Base-by-base conservation (phyloP, 352 stramenopile genomes). In the Globisporangium sylvaticum region DNA sequence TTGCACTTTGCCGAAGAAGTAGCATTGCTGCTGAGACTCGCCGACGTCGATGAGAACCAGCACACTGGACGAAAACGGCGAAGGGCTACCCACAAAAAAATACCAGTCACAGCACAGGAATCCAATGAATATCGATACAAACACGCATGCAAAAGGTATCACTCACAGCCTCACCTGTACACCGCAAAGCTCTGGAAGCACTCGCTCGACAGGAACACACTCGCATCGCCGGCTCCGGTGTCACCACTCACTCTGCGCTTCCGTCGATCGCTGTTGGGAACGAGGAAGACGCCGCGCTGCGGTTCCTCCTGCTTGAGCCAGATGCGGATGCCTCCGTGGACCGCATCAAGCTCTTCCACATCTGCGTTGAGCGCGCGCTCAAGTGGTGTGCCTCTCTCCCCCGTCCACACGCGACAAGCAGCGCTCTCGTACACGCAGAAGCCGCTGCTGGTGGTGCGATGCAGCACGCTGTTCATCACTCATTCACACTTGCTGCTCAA, bases 41-140 rank as follows among this genome's bases (percentile, higher is more conserved):
- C 70, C 60, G 4, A 83, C 60, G 46, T 90, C 79, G 50, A 92
- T 32, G 6, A 84, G 66, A 27, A 88, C 60, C 52, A 91, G 32
- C 44, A 90, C 74, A 62, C 58, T 81, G 31, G 71, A 74, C 2
- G 75, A 77, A 46, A 92, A 84, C 12, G 82, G 81, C 15, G 84
- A 89, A 32, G 81, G 72, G 48, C 84, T 90, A 25, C 1, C 4
- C 4, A n/a, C 14, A 44, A 22, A 10, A 12, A 27, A 64, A 34
- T 15, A 15, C 22, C 9, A 22, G 27, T 12, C 7, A 29, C 48
- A 57, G 32, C 27, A 68, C 9, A 22, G 9, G 14, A 18, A 15
- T 50, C 27, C 4, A 25, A 25, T 55, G 7, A 42, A 39, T 20
- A 18, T 24, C 10, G 25, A 29, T 42, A 3, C 24, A 32, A 6